Percentiles rank a stretch among this genome's conserved stretches.
phyloP scores from a whole-genome alignment of 768 basidiomycete species.

The Pleurotus sapidus region DNA sequence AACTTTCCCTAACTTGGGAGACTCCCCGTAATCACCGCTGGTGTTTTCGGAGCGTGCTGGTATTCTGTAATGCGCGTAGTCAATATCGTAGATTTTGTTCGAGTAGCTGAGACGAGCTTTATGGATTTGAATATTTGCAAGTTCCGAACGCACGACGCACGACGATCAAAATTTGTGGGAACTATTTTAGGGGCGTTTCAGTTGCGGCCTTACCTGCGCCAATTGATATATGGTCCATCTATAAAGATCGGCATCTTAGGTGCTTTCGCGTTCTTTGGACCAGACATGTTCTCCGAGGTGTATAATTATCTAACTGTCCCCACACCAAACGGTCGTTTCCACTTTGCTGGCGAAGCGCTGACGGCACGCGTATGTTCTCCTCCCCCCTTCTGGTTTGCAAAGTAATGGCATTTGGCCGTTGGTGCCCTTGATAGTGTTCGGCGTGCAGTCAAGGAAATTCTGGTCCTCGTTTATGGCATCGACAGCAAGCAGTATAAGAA shows the following conservation, averaged over 20 bases:
- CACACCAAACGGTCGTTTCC: constrained; percentile 22
- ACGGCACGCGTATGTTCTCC: constrained; percentile 28
- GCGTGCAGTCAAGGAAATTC: constrained; percentile 24
- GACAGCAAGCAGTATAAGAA: not conserved
- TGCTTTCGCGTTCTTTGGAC: constrained; percentile 37
- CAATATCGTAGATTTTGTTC: too few relatives aligned
- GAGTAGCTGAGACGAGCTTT: too few relatives aligned
- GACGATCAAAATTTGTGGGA: too few relatives aligned
- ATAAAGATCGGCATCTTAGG: constrained; percentile 36
- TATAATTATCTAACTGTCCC: constrained; percentile 28
- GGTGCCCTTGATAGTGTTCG: constrained; percentile 35
- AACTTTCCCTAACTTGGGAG: too few relatives aligned
- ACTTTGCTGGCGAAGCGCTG: constrained; percentile 35
- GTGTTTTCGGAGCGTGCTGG: too few relatives aligned
- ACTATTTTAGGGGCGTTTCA: too few relatives aligned
- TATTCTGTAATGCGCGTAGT: too few relatives aligned
- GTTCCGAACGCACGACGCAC: too few relatives aligned
- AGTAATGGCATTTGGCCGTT: constrained; percentile 21
- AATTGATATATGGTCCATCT: constrained; percentile 27
- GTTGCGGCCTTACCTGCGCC: constrained; percentile 24
- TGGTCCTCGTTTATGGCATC: constrained; percentile 1
- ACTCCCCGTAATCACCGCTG: too few relatives aligned
- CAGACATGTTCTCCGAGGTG: constrained; percentile 31
- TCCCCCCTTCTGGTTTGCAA: not conserved
- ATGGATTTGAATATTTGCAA: too few relatives aligned